Base-by-base conservation (phyloP, 176 grass and related monocot genomes). In the Thalia dealbata region DNA sequence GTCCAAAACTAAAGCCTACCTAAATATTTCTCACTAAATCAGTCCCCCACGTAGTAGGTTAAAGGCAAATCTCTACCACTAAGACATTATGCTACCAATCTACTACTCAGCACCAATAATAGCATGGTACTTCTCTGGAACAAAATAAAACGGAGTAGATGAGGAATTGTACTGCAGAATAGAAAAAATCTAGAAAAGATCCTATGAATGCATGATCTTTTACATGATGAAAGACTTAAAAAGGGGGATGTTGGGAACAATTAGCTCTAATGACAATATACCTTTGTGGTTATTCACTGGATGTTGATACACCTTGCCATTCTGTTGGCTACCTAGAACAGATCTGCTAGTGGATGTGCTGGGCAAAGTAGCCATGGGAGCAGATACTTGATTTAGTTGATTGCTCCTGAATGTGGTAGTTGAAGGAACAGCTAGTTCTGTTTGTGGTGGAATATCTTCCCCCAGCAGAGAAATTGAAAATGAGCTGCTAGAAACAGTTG, bases 281-380 rank as follows among this genome's bases (percentile, higher is more conserved):
- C 90, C 90, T 86, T 92, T 92, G 61, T 77, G 68, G 45, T 81
- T 83, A 61, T 24, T 28, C 62, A 44, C 60, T 77, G 83, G 32
- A 65, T 76, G 81, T 70, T 86, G 90, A 43, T 84, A 63, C 58
- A 74, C 72, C 52, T 69, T 86, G 76, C 69, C 84, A 38, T 74
- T 56, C 6, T 84, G 85, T 74, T 86, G 83, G 27, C 43, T 28
- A 73, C 54, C 74, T 69, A 59, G 87, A 72, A 54, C 24, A 3
- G 80, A 74, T 82, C 73, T 83, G 63, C 78, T 75, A 75, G 14
- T 65, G 73, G 83, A 59, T 78, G 80, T 81, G 65, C 81, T 78
- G 81, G 30, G 83, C 75, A 79, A 71, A 23, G 23, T 23, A 30
- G 69, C 24, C 19, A 88, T 67, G 70, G 52, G 61, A 58, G 74